Conservation (phyloP, 148 eudicot genomes). For the Pouteria glomerata region DNA sequence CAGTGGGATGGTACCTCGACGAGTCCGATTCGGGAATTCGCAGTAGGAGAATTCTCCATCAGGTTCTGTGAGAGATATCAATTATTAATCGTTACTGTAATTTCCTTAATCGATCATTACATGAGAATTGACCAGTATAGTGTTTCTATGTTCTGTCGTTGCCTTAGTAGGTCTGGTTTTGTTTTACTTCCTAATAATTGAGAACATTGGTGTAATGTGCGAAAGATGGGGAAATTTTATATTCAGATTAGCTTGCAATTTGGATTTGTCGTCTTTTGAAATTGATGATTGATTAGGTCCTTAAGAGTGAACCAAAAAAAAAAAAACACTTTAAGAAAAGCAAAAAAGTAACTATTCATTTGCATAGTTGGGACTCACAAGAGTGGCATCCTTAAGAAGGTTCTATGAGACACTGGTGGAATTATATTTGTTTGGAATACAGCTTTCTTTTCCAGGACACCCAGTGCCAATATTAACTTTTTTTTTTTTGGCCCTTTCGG, state of each 20-base stretch:
- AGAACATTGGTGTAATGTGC: background rate
- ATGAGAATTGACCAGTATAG: background rate
- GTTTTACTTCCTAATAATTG: constrained; percentile 1
- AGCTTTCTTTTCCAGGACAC: background rate
- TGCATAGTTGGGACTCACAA: background rate
- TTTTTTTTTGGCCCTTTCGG: too few relatives aligned
- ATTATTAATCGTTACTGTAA: background rate
- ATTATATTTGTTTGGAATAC: background rate
- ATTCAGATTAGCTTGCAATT: constrained; percentile 4
- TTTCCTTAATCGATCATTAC: background rate
- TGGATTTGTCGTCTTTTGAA: background rate
- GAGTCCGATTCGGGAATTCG: constrained; percentile 29
- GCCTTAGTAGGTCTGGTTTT: background rate
- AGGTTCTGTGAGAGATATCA: constrained; percentile 1
- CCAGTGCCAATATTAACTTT: too few relatives aligned
- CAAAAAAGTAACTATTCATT: background rate
- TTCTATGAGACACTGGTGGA: background rate
- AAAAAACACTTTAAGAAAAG: too few relatives aligned
- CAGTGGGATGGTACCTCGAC: constrained; percentile 45
- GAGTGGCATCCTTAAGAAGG: background rate
- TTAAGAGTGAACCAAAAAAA: too few relatives aligned
- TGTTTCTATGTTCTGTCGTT: background rate
- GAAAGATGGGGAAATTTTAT: background rate
- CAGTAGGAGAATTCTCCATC: constrained; percentile 10
- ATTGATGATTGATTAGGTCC: background rate